Evolutionary conservation across 179 eudicot species (phyloP).

Genomic region (Pouteria campechiana): DNA sequence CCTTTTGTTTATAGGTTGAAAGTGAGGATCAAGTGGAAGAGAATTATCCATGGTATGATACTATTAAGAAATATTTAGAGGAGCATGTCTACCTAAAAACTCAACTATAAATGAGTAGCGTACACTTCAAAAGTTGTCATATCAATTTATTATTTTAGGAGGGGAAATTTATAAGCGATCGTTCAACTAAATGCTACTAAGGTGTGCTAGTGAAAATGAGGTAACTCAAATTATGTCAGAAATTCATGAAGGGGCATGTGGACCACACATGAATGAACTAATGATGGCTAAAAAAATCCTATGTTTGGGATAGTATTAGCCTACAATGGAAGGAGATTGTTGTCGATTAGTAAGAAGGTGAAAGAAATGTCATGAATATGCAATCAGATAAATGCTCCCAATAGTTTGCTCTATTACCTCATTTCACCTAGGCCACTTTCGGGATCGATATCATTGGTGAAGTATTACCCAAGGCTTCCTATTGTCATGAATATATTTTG

Average conservation of each 20-base stretch:
- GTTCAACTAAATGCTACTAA: too few species aligned
- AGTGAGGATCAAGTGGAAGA: too few species aligned
- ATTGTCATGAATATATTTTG: neutral
- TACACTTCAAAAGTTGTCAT: too few species aligned
- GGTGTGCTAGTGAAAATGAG: neutral
- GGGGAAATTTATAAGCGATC: neutral
- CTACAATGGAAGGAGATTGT: neutral
- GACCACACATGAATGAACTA: neutral
- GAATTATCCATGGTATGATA: too few species aligned
- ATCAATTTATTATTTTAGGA: neutral
- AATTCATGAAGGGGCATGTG: neutral
- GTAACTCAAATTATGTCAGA: too few species aligned
- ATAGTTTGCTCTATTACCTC: neutral
- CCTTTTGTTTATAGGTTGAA: too few species aligned
- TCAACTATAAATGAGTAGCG: too few species aligned
- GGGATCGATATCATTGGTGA: neutral
- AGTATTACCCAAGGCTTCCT: neutral
- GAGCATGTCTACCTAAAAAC: too few species aligned
- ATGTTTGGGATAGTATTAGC: too few species aligned
- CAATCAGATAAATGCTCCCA: neutral
- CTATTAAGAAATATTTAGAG: too few species aligned
- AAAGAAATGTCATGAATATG: neutral
- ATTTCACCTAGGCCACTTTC: neutral
- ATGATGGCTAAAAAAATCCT: neutral
- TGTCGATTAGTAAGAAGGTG: too few species aligned